Conservation (phyloP, 2,329 filamentous ascomycete species). For the Lachnellula subtilissima region DNA sequence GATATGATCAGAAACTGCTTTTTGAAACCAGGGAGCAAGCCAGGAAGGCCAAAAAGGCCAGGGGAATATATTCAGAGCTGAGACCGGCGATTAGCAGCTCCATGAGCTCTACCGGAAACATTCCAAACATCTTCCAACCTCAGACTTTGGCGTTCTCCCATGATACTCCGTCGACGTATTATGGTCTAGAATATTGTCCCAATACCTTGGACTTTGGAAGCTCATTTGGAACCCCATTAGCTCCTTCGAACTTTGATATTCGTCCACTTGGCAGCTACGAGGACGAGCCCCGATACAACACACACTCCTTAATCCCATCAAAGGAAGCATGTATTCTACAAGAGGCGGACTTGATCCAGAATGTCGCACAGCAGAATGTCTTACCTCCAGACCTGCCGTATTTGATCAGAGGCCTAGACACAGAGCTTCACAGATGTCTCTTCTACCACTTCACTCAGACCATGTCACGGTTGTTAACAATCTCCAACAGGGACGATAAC, state of each 20-base stretch:
- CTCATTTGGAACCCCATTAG: background rate
- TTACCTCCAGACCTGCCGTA: background rate
- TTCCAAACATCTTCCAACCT: background rate
- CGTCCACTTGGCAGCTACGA: background rate
- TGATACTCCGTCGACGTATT: background rate
- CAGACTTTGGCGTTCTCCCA: background rate
- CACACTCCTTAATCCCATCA: background rate
- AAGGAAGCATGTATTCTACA: background rate
- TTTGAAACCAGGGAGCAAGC: too few relatives aligned
- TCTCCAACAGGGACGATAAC: constrained; percentile 7
- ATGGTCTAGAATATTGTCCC: background rate
- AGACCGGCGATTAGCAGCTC: background rate
- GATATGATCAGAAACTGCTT: constrained; percentile 4
- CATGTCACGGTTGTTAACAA: constrained; percentile 16
- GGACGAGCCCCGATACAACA: background rate
- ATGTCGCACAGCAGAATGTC: background rate
- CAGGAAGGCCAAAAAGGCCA: background rate
- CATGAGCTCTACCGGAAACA: background rate
- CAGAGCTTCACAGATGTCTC: constrained; percentile 11
- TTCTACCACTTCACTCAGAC: constrained; percentile 18
- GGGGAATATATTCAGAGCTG: background rate
- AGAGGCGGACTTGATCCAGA: background rate
- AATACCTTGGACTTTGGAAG: background rate
- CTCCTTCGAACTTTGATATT: background rate
- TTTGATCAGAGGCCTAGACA: constrained; percentile 7